phyloP scores from a whole-genome alignment of 2,329 filamentous ascomycete genomes.

The Aspergillus tamarii region DNA sequence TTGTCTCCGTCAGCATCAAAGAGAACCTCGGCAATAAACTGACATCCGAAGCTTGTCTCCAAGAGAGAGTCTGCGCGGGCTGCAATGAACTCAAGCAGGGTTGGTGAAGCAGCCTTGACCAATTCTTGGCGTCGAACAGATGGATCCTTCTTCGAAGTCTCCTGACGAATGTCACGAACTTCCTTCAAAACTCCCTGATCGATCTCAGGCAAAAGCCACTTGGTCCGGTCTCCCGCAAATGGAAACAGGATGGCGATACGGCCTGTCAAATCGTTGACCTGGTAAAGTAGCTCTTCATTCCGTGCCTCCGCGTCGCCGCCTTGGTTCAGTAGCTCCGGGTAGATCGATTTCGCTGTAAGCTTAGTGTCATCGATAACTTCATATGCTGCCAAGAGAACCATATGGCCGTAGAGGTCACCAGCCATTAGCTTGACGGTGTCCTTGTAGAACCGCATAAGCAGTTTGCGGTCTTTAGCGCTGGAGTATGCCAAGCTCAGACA shows the following conservation, averaged over 20 bases:
- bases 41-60: conserved; percentile 78
- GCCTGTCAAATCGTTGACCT: conserved; percentile 51
- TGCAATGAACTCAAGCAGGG: conserved; percentile 73
- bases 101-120: conserved; percentile 71
- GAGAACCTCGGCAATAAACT: conserved; percentile 81
- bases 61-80: conserved; percentile 70
- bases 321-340: conserved; percentile 81
- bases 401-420: conserved; percentile 75
- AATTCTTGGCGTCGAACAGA: conserved; percentile 76
- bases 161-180: conserved; percentile 75
- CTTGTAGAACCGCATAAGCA: conserved; percentile 85
- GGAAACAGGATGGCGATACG: conserved; percentile 76
- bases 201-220: conserved; percentile 65
- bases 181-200: conserved; percentile 75
- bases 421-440: conserved; percentile 86
- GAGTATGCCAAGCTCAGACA: conserved; percentile 82
- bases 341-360: conserved; percentile 80
- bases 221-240: conserved; percentile 65
- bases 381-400: conserved; percentile 80
- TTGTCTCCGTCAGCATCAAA: conserved; percentile 78
- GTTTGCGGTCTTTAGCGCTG: conserved; percentile 88
- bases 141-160: conserved; percentile 91
- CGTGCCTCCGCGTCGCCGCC: conserved; percentile 48
- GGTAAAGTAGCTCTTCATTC: conserved; percentile 48
- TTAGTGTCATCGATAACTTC: conserved; percentile 96